phyloP scores from a whole-genome alignment of 2,329 filamentous ascomycete genomes.

The Botrytis squamosa region DNA sequence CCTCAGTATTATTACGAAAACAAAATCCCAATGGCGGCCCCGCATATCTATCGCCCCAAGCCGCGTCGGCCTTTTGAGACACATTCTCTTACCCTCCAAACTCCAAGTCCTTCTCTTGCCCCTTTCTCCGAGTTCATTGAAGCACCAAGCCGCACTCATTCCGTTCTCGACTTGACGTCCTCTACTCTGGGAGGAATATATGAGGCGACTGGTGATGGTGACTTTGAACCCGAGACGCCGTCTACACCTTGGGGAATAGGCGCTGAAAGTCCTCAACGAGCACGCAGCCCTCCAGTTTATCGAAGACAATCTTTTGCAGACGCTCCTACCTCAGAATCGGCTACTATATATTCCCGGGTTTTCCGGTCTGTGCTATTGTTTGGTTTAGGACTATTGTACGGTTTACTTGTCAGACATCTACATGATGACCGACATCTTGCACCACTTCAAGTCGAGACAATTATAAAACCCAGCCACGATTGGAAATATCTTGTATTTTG shows the following conservation, averaged over 20 bases:
- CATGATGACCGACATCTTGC: slow-evolving; percentile 67
- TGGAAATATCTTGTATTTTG: slow-evolving; percentile 76
- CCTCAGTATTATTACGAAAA: background rate
- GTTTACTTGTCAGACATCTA: slow-evolving; percentile 74
- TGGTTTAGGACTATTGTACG: slow-evolving; percentile 77
- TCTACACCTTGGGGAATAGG: slow-evolving; percentile 78
- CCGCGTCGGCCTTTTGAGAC: slow-evolving; percentile 71
- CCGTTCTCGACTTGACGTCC: slow-evolving; percentile 80
- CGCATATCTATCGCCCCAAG: slow-evolving; percentile 61
- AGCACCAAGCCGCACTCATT: slow-evolving; percentile 67
- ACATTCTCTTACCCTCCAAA: slow-evolving; percentile 41
- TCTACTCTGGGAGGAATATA: slow-evolving; percentile 93
- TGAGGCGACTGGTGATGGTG: slow-evolving; percentile 60
- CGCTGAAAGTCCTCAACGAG: slow-evolving; percentile 61
- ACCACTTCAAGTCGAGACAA: slow-evolving; percentile 53
- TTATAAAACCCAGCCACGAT: slow-evolving; percentile 46
- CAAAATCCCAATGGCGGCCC: slow-evolving; percentile 17
- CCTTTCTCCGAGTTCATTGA: slow-evolving; percentile 57
- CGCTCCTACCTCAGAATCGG: slow-evolving; percentile 35
- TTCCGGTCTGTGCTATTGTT: slow-evolving; percentile 69
- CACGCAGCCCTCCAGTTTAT: slow-evolving; percentile 12
- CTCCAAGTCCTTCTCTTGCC: slow-evolving; percentile 56
- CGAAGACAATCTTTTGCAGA: slow-evolving; percentile 28
- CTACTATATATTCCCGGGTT: slow-evolving; percentile 45
- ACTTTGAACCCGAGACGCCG: slow-evolving; percentile 51